These are phyloP conservation scores for Leishmania turanica DNA, from an alignment of 208 protist genomes.

Conservation along the genomic window DNA sequence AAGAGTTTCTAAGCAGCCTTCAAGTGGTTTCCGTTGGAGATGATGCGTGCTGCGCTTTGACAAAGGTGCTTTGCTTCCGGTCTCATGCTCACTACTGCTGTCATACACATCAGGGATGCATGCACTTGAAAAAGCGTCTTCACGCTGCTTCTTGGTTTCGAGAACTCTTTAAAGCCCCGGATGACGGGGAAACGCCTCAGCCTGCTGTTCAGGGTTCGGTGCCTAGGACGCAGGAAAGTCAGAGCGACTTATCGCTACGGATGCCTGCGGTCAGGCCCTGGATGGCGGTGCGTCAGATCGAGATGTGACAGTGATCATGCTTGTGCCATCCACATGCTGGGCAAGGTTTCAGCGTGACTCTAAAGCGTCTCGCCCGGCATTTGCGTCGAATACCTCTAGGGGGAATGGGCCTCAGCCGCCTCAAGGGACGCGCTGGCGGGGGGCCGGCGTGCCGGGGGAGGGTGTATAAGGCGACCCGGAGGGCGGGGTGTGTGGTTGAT, in stretches of 20 bases:
- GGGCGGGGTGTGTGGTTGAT: too few relatives aligned
- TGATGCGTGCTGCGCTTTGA: not conserved
- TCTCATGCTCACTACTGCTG: not conserved
- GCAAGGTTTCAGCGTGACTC: too few relatives aligned
- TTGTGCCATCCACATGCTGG: not conserved
- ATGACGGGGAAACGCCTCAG: not conserved
- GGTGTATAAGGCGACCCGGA: too few relatives aligned
- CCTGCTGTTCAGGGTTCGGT: not conserved
- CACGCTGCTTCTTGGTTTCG: not conserved
- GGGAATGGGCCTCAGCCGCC: too few relatives aligned
- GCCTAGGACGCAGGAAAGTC: not conserved
- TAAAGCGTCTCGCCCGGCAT: too few relatives aligned
- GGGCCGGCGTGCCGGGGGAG: too few relatives aligned
- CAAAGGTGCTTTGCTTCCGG: not conserved
- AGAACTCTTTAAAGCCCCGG: not conserved
- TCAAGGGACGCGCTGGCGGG: rapidly evolving
- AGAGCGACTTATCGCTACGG: not conserved
- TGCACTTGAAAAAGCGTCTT: too few relatives aligned
- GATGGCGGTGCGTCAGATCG: not conserved
- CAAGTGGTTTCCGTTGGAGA: not conserved
- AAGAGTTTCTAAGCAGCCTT: not conserved
- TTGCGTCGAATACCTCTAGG: not conserved
- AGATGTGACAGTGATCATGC: not conserved
- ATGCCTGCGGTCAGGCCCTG: not conserved
- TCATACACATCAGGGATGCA: too few relatives aligned